Evolutionary conservation across 306 rosid species (phyloP), one percentile per base, ranked within the genome.

Genomic region (Sechiopsis laciniata): DNA sequence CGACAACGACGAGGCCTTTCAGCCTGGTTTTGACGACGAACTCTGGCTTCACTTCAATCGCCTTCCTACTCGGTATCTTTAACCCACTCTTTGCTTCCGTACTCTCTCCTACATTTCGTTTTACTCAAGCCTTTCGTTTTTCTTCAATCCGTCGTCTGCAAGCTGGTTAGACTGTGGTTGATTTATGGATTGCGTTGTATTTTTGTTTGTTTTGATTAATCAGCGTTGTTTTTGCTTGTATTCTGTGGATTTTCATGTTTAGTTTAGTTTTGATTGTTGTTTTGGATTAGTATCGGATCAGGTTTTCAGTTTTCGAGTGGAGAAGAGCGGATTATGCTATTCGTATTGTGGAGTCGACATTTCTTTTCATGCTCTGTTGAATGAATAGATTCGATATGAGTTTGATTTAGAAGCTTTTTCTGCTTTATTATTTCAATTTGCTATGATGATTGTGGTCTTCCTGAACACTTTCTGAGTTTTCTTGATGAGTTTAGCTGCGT

Each of bases 31-130:
- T 42, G 84, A 88, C 56, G 95, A 89, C 74, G 83, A 85, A 76
- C 96, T 95, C 15, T 95, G 95, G 97, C 74, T 92, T 80, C 99
- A 95, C 88, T 95, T 95, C 74, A 89, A 88, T 82, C 96, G 96
- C 73, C 99, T 95, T 12, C 99, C 99, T 10, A 58, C 97, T 72
- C 89, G 99, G 99, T 95, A 70, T 80, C 70, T 73, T 77, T 54
- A 45, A 70, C 67, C 69, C 73, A 40, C 61, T 53, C 24, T 55
- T 66, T 54, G 64, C 26, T 71, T 75, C 75, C 64, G 62, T 56
- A 12, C 72, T 56, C 45, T 72, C 57, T 35, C 46, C 70, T 71
- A 59, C 55, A 58, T 64, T 29, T 58, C 3, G 54, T 13, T 12
- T 0, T 22, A 15, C 22, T 69, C 72, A 16, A 67, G 72, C 37